Evolutionary conservation across 495 filamentous ascomycete species (phyloP).

Genomic region (Xylaria flabelliformis): DNA sequence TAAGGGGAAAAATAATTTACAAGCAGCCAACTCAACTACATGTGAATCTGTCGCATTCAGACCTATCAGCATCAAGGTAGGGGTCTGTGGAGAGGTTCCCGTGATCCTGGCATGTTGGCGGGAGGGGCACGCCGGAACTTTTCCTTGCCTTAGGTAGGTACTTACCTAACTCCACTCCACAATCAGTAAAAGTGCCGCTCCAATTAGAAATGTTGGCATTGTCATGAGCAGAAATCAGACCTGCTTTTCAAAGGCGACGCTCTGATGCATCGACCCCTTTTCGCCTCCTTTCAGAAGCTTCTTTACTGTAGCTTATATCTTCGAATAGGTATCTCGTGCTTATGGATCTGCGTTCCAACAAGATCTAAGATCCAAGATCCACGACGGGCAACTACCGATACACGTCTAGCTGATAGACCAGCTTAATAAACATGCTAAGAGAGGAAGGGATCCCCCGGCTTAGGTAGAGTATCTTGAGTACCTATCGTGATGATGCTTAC

Average conservation of each 20-base stretch:
- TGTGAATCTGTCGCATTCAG: not conserved
- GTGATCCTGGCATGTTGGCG: not conserved
- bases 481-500: not conserved
- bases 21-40: no score
- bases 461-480: not conserved
- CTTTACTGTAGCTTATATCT: not conserved
- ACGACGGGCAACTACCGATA: not conserved
- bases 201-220: not conserved
- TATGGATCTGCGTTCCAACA: not conserved
- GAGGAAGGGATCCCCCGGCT: not conserved
- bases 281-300: not conserved
- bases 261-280: constrained; percentile 2
- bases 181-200: constrained; percentile 8
- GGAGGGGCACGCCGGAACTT: no score
- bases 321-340: not conserved
- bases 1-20: no score
- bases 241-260: not conserved
- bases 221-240: constrained; percentile 4
- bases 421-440: not conserved
- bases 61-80: not conserved
- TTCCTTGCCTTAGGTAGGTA: no score
- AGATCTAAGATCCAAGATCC: not conserved
- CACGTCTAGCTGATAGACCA: not conserved
- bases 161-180: not conserved
- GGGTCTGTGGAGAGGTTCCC: not conserved